phyloP scores from a whole-genome alignment of 129 eudicot species.

The carrot (Daucus carota) region DH1_v3.0 NC_030387.2:4162001-4162500 shows the following conservation, averaged over 20 bases:
- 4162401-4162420: not conserved
- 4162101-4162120: slow-evolving; percentile 57
- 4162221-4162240: slow-evolving; percentile 17
- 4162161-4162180: slow-evolving; percentile 27
- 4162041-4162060: slow-evolving; percentile 2
- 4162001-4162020: not conserved
- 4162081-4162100: slow-evolving; percentile 47
- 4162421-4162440: not conserved
- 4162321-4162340: not conserved
- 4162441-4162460: too few species aligned
- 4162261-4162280: slow-evolving; percentile 32
- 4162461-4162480: too few species aligned
- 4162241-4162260: slow-evolving; percentile 18
- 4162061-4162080: slow-evolving; percentile 27
- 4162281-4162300: slow-evolving; percentile 18
- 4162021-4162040: not conserved
- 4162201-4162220: slow-evolving; percentile 16
- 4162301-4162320: slow-evolving; percentile 33
- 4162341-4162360: not conserved
- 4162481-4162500: too few species aligned
- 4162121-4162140: slow-evolving; percentile 23
- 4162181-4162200: slow-evolving; percentile 30
- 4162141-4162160: slow-evolving; percentile 44
- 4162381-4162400: not conserved
- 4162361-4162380: not conserved